These are phyloP conservation scores for Avena insularis DNA, from an alignment of 176 grass and related monocot genomes.

Conservation along the genomic window DNA sequence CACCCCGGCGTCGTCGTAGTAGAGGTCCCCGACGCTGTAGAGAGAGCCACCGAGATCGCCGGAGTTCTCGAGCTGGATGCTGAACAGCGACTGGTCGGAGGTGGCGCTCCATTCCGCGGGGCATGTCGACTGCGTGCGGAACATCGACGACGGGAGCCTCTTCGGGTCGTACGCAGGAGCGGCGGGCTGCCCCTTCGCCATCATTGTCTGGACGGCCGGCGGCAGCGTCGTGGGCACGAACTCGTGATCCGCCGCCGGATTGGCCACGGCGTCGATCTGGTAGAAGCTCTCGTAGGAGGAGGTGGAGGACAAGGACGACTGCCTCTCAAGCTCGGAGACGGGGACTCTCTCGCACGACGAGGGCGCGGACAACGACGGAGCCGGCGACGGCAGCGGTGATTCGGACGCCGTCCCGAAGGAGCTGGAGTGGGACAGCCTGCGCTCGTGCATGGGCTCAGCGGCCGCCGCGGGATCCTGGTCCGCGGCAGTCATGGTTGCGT, in stretches of 20 bases:
- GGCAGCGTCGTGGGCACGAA: neutral
- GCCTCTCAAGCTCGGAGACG: neutral
- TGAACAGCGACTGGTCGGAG: slow-evolving; percentile 52
- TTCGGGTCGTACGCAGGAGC: slow-evolving; percentile 9
- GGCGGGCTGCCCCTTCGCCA: neutral
- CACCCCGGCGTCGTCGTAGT: slow-evolving; percentile 35
- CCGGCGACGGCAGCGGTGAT: slow-evolving; percentile 25
- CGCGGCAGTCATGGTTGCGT: slow-evolving; percentile 15
- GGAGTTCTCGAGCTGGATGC: slow-evolving; percentile 44
- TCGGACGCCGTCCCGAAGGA: slow-evolving; percentile 27
- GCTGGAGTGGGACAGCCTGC: slow-evolving; percentile 3
- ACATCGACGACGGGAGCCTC: slow-evolving; percentile 47
- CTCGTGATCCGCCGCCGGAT: neutral
- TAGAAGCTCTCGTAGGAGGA: slow-evolving; percentile 48
- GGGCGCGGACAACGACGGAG: slow-evolving; percentile 18
- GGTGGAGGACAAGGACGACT: slow-evolving; percentile 17
- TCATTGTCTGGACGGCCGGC: slow-evolving; percentile 44
- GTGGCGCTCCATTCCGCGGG: slow-evolving; percentile 45
- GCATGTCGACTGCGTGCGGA: slow-evolving; percentile 38
- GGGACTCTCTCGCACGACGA: slow-evolving; percentile 49
- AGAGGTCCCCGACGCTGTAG: slow-evolving; percentile 37
- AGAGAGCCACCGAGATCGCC: neutral
- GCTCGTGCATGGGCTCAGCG: slow-evolving; percentile 8
- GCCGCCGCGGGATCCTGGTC: neutral
- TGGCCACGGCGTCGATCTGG: slow-evolving; percentile 28